These are phyloP conservation scores for Tephrocybe rancida DNA, from an alignment of 768 basidiomycete genomes.

Conservation along the genomic window DNA sequence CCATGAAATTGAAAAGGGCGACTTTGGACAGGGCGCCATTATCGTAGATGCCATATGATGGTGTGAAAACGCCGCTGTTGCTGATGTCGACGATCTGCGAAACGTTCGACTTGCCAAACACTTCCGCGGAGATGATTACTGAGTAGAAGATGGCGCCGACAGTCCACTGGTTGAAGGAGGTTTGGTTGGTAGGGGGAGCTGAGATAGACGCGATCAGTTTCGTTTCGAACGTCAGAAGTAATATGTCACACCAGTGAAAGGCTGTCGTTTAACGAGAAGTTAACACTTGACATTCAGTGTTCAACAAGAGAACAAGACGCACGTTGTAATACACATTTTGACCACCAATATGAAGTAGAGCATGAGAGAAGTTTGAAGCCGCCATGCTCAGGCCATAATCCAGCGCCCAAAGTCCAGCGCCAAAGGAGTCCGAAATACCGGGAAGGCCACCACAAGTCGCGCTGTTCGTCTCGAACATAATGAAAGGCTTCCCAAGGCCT, in stretches of 20 bases:
- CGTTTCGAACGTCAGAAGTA: too few relatives aligned
- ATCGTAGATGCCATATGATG: slow-evolving; percentile 78
- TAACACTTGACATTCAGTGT: neutral
- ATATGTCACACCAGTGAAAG: slow-evolving; percentile 54
- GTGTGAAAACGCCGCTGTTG: slow-evolving; percentile 56
- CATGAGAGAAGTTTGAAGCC: slow-evolving; percentile 55
- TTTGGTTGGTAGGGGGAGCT: slow-evolving; percentile 57
- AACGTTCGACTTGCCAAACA: slow-evolving; percentile 63
- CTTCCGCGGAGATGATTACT: slow-evolving; percentile 68
- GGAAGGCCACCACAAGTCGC: slow-evolving; percentile 72
- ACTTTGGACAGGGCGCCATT: slow-evolving; percentile 61
- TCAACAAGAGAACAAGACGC: slow-evolving; percentile 21
- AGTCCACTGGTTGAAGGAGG: slow-evolving; percentile 67
- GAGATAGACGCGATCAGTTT: neutral
- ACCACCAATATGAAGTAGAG: slow-evolving; percentile 63
- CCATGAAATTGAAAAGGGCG: slow-evolving; percentile 74
- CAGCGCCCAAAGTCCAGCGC: slow-evolving; percentile 64
- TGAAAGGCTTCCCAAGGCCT: slow-evolving; percentile 44
- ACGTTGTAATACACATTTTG: slow-evolving; percentile 72
- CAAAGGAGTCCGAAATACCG: slow-evolving; percentile 64
- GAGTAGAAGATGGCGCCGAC: slow-evolving; percentile 77
- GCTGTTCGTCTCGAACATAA: slow-evolving; percentile 76
- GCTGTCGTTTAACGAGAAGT: slow-evolving; percentile 44
- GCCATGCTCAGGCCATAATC: slow-evolving; percentile 70
- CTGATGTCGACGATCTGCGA: slow-evolving; percentile 70